These are phyloP conservation scores for Amoebophrya sp. DNA, from an alignment of 169 alveolate species.

Conservation along the genomic window DNA sequence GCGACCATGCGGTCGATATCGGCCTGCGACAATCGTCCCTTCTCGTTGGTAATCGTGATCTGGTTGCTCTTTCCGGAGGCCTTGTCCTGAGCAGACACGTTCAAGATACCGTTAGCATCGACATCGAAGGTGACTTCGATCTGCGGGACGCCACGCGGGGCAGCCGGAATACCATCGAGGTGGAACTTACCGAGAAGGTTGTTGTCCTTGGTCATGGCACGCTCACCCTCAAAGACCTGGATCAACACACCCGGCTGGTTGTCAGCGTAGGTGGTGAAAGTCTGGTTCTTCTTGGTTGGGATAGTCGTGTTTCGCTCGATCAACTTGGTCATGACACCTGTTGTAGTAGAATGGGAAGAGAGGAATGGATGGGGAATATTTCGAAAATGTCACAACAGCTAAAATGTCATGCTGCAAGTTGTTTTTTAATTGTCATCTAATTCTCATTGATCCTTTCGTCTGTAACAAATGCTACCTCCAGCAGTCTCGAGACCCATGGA, in stretches of 20 bases:
- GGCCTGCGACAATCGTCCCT: constrained; percentile 86
- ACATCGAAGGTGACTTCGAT: constrained; percentile 93
- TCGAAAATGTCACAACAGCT: no score
- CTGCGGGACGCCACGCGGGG: constrained; percentile 96
- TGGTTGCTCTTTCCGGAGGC: constrained; percentile 85
- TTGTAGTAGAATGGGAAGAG: no score
- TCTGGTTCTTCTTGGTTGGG: constrained; percentile 93
- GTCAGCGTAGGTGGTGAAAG: constrained; percentile 94
- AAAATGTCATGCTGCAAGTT: no score
- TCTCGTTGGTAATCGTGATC: constrained; percentile 91
- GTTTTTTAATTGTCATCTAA: no score
- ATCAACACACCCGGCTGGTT: constrained; percentile 93
- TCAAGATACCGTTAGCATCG: constrained; percentile 92
- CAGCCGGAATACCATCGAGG: constrained; percentile 93
- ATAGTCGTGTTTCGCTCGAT: constrained; percentile 95
- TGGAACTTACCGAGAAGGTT: constrained; percentile 92
- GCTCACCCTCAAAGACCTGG: constrained; percentile 82
- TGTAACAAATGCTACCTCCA: constrained; percentile 67
- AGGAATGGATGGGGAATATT: no score
- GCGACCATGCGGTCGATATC: constrained; percentile 91
- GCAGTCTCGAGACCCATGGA: constrained; percentile 89
- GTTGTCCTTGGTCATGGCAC: constrained; percentile 90
- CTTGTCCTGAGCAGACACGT: constrained; percentile 92
- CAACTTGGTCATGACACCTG: constrained; percentile 92
- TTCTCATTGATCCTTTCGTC: no score